phyloP scores from a whole-genome alignment of 129 eudicot species.

The Pittosporum tobira region DNA sequence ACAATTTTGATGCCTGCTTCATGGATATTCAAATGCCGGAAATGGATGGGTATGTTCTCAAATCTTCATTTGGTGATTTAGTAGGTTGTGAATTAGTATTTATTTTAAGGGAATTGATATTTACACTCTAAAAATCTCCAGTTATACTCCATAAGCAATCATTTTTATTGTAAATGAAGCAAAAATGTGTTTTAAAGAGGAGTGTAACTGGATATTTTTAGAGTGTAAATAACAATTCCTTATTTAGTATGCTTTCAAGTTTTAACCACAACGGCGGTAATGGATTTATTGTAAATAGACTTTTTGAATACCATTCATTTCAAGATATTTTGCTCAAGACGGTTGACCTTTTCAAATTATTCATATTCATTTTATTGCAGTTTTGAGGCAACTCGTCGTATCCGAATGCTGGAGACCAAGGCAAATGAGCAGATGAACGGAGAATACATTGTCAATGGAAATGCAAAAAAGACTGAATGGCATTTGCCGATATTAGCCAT shows the following conservation, averaged over 20 bases:
- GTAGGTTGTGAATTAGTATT: not conserved
- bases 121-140: too few relatives aligned
- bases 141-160: too few relatives aligned
- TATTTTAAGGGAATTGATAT: too few relatives aligned
- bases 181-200: too few relatives aligned
- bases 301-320: not conserved
- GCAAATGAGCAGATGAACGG: constrained; percentile 30
- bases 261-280: too few relatives aligned
- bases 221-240: too few relatives aligned
- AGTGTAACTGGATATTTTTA: too few relatives aligned
- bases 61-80: not conserved
- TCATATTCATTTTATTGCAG: constrained; percentile 27
- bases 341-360: not conserved
- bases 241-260: too few relatives aligned
- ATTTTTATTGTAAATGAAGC: too few relatives aligned
- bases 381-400: constrained; percentile 65
- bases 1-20: constrained; percentile 70
- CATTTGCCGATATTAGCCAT: constrained; percentile 81
- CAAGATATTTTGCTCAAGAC: not conserved
- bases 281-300: too few relatives aligned
- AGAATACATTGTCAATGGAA: constrained; percentile 7
- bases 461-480: constrained; percentile 19
- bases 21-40: constrained; percentile 98
- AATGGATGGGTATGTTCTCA: constrained; percentile 72
- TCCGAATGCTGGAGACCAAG: constrained; percentile 47